Conservation (phyloP, 257 asterid species). For the Handroanthus guayacan region DNA sequence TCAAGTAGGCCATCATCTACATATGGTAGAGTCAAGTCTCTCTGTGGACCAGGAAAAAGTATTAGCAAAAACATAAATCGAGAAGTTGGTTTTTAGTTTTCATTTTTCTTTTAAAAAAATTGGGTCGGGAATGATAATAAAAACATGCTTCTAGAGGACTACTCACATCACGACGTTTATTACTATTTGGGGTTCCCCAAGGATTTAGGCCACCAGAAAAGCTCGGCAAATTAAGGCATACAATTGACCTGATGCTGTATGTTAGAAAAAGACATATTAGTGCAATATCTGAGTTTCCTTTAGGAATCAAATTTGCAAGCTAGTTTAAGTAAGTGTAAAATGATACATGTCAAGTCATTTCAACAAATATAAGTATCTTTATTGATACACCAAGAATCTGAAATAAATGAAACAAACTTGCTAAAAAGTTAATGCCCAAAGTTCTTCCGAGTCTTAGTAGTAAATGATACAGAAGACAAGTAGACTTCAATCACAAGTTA, state of each 20-base stretch:
- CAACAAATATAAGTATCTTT: not conserved
- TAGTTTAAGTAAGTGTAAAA: not conserved
- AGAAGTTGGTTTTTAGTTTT: not conserved
- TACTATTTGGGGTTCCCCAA: constrained; percentile 84
- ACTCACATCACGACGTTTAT: constrained; percentile 65
- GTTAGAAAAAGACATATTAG: constrained; percentile 19
- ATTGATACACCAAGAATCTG: not conserved
- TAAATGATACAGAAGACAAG: not conserved
- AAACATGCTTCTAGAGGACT: constrained; percentile 6
- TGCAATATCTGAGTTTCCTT: not conserved
- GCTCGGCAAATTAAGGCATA: constrained; percentile 95
- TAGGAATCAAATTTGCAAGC: not conserved
- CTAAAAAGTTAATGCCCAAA: not conserved
- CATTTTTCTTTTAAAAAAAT: not conserved
- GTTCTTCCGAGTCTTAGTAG: not conserved
- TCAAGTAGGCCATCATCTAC: constrained; percentile 91
- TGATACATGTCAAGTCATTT: not conserved
- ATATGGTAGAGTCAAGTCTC: constrained; percentile 78
- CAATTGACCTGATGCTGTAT: constrained; percentile 80
- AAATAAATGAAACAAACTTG: not conserved
- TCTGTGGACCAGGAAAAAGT: constrained; percentile 50
- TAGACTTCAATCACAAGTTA: not conserved
- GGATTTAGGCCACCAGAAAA: constrained; percentile 98
- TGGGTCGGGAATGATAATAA: not conserved
- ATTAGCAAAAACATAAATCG: constrained; percentile 4